phyloP scores from a whole-genome alignment of 2,329 filamentous ascomycete species.

The Bimuria novae-zelandiae region DNA sequence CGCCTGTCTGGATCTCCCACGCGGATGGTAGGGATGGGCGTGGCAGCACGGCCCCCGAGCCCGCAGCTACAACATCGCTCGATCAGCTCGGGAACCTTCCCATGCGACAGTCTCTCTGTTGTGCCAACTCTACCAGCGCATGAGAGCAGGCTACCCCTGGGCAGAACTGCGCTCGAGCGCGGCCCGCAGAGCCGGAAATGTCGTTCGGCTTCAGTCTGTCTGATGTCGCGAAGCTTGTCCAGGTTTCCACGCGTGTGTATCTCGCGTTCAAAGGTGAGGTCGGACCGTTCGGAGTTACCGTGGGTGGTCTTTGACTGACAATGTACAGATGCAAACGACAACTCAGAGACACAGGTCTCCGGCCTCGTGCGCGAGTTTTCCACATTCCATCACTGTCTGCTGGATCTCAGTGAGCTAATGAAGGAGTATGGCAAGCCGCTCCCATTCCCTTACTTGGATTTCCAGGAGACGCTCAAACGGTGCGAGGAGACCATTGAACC shows the following conservation, averaged over 20 bases:
- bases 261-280: slow-evolving; percentile 40
- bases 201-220: slow-evolving; percentile 39
- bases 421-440: slow-evolving; percentile 38
- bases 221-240: slow-evolving; percentile 38
- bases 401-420: slow-evolving; percentile 36
- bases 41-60: slow-evolving; percentile 15
- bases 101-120: slow-evolving; percentile 21
- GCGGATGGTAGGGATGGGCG: slow-evolving; percentile 1
- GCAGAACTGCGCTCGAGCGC: slow-evolving; percentile 34
- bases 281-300: not conserved
- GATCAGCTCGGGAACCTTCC: slow-evolving; percentile 17
- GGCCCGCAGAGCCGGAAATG: slow-evolving; percentile 26
- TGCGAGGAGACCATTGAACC: slow-evolving; percentile 37
- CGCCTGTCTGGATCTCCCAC: not conserved
- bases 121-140: slow-evolving; percentile 20
- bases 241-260: slow-evolving; percentile 39
- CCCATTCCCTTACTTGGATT: slow-evolving; percentile 36
- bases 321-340: slow-evolving; percentile 38
- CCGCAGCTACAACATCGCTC: slow-evolving; percentile 14
- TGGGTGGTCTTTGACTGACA: slow-evolving; percentile 14
- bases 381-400: slow-evolving; percentile 35
- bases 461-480: slow-evolving; percentile 35
- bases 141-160: slow-evolving; percentile 21
- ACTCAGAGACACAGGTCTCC: slow-evolving; percentile 39
- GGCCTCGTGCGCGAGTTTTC: slow-evolving; percentile 37